Evolutionary conservation across 164 flowering plant species (phyloP).

Genomic region (Buxus sempervirens): DNA sequence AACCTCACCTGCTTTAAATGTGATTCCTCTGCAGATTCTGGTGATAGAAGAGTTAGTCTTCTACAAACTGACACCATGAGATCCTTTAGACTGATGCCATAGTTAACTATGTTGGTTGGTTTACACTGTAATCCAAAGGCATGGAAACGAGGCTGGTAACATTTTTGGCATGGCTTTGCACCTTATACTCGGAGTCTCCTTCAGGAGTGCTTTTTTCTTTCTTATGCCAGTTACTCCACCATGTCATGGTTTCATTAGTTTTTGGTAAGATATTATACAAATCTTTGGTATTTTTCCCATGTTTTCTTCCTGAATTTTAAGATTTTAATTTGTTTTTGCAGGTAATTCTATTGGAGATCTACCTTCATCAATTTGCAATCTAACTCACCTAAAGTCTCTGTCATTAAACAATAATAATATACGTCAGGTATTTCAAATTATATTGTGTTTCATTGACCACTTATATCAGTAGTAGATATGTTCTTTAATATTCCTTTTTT

Average conservation of each 20-base stretch:
- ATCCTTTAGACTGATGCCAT: too few relatives aligned
- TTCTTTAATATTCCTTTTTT: neutral
- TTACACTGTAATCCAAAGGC: neutral
- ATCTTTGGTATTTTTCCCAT: neutral
- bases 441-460: neutral
- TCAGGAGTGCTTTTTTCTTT: neutral
- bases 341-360: constrained; percentile 80
- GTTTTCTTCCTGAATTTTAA: neutral
- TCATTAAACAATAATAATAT: constrained; percentile 70
- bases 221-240: neutral
- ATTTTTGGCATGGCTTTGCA: neutral
- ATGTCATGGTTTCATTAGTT: neutral
- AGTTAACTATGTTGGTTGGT: neutral
- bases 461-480: neutral
- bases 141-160: neutral
- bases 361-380: constrained; percentile 87
- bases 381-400: constrained; percentile 77
- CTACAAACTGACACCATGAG: too few relatives aligned
- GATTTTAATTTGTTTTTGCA: constrained; percentile 30
- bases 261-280: neutral
- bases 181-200: neutral
- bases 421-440: constrained; percentile 56
- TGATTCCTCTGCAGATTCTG: too few relatives aligned
- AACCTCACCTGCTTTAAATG: too few relatives aligned
- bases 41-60: too few relatives aligned